Base-by-base conservation (phyloP, 2,329 filamentous ascomycete genomes). In the Dactylellina drechsleri region DNA sequence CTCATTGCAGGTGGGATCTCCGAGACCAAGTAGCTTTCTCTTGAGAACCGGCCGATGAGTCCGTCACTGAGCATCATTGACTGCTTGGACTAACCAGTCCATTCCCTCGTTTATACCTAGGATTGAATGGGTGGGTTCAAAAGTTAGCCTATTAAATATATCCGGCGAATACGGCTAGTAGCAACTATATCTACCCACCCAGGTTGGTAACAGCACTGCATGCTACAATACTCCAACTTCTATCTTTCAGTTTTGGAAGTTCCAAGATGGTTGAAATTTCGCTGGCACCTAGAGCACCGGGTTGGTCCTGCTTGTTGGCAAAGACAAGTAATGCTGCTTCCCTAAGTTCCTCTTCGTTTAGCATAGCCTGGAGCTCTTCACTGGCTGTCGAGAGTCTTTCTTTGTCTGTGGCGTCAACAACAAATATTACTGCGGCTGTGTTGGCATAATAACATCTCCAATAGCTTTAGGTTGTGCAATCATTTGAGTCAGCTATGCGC, bases 361-460 rank as follows among this genome's bases (percentile, higher is more conserved):
- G 84, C 95, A 99, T 99, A 15, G 93, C 92, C 68, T 90, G 88
- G 66, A 99, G 85, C 83, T 99, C 95, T 81, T 98, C 95, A 1
- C 92, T 90, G 2, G 95, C 95, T 18, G 93, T 99, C 78, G 92
- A 90, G 78, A 99, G 84, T 77, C 95, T 91, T 81, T 98, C 94
- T 81, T 98, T 96, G 86, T 99, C 95, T 79, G 95, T 99, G 49
- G 91, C 95, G 83, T 99, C 95, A 81, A 99, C 94, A 76, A 99
- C 95, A 85, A 99, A 99, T 80, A 99, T 94, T 78, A 99, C 95
- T 16, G 95, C 95, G 31, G 95, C 94, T 0, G 95, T 99, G 85
- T 99, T 98, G 81, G 93, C 92, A 82, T 98, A 99, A 86, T 99
- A 99, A 85, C 95, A 99, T 82, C 95, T 89, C 95, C 95, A 99